These are phyloP conservation scores for Aspergillus hancockii DNA, from an alignment of 495 filamentous ascomycete species.

Conservation along the genomic window DNA sequence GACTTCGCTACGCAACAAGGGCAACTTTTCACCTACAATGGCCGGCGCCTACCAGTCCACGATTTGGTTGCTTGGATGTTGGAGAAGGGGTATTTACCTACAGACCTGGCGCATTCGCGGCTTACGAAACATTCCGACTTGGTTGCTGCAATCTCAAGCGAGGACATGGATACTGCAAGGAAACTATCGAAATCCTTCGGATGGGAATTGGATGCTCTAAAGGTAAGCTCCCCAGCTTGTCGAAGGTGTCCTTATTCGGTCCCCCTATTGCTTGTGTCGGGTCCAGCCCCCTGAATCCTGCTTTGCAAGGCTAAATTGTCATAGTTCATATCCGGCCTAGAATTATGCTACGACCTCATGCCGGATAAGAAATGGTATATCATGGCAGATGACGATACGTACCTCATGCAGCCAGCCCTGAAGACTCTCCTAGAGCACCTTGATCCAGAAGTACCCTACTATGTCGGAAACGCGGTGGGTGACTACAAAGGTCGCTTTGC, in stretches of 20 bases:
- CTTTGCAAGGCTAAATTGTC: not conserved
- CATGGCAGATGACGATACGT: constrained; percentile 11
- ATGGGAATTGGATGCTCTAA: constrained; percentile 11
- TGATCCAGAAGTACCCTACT: not conserved
- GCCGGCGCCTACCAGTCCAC: constrained; percentile 1
- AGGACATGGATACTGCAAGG: not conserved
- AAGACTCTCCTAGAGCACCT: constrained; percentile 1
- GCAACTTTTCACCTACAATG: not conserved
- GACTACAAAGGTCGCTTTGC: constrained; percentile 10
- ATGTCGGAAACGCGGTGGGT: constrained; percentile 10
- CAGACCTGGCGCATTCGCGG: not conserved
- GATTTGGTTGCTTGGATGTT: constrained; percentile 4
- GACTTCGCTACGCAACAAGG: constrained; percentile 3
- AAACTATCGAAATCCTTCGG: constrained; percentile 2
- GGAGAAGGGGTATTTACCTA: constrained; percentile 1
- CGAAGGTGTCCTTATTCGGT: not conserved
- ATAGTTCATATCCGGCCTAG: constrained; percentile 9
- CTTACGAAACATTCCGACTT: constrained; percentile 1
- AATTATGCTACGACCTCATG: constrained; percentile 5
- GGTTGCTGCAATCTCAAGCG: constrained; percentile 4
- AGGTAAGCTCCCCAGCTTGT: not conserved
- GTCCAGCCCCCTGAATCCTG: not conserved
- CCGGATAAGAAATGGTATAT: constrained; percentile 14
- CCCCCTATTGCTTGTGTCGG: not conserved
- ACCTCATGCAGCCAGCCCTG: constrained; percentile 8